Conservation (phyloP, 148 eudicot species). For the Rhododendron molle region DNA sequence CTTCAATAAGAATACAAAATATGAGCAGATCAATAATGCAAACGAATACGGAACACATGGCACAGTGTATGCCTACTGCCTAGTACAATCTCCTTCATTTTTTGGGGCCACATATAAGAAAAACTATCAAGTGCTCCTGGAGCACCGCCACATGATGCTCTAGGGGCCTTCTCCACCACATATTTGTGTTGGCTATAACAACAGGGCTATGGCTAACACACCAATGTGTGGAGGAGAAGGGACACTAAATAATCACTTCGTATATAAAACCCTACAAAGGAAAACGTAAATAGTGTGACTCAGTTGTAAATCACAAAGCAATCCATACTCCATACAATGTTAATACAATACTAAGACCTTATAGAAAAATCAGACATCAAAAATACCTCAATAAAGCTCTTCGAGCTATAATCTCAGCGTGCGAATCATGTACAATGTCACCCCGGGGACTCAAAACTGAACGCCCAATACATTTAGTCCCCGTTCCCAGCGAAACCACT, state of each 20-base stretch:
- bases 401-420: conserved; percentile 82
- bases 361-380: background rate
- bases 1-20: background rate
- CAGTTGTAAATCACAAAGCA: background rate
- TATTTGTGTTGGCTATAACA: background rate
- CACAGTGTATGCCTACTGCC: background rate
- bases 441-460: conserved; percentile 62
- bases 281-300: too few species aligned
- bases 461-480: conserved; percentile 81
- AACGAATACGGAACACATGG: background rate
- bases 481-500: conserved; percentile 85
- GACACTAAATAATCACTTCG: background rate
- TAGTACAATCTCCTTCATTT: background rate
- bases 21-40: background rate
- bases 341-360: background rate
- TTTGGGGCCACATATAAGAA: background rate
- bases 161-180: background rate
- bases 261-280: background rate
- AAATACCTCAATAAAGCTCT: conserved; percentile 69
- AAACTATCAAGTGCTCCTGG: background rate
- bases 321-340: background rate
- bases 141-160: background rate
- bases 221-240: background rate
- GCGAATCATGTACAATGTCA: conserved; percentile 90
- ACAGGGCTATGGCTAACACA: background rate